A percentile compares a stretch with the other conserved stretches of the same genome.
These are phyloP conservation scores for Craspedostauros australis DNA, from an alignment of 108 stramenopile species.

Conservation along the genomic window DNA sequence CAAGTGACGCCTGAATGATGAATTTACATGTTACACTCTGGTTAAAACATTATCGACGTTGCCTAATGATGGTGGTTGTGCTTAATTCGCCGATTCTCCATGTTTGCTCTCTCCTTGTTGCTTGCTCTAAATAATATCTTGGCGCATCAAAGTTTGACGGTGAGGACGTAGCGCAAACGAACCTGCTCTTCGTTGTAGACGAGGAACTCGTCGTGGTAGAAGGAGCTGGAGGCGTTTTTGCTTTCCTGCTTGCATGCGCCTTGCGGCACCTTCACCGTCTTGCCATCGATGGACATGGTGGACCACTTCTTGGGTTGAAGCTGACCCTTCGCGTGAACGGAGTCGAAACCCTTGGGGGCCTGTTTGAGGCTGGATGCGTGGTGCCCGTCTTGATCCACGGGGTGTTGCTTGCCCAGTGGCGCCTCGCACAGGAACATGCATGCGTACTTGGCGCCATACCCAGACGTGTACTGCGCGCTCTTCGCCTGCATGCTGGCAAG, in stretches of 20 bases:
- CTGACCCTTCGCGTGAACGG: slow-evolving; percentile 36
- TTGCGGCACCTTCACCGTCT: slow-evolving; percentile 29
- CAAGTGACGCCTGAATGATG: too few species aligned
- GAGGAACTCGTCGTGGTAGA: slow-evolving; percentile 36
- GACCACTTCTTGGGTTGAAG: slow-evolving; percentile 17
- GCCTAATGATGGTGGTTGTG: too few species aligned
- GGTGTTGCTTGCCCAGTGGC: slow-evolving; percentile 33
- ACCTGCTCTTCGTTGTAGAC: slow-evolving; percentile 24
- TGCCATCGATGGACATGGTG: slow-evolving; percentile 26
- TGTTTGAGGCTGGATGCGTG: slow-evolving; percentile 13
- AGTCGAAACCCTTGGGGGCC: slow-evolving; percentile 41
- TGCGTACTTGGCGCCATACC: slow-evolving; percentile 22
- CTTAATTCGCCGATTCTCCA: too few species aligned
- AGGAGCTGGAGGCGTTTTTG: slow-evolving; percentile 1
- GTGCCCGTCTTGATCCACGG: slow-evolving; percentile 24
- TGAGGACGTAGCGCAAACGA: slow-evolving; percentile 27
- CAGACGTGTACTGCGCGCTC: slow-evolving; percentile 29
- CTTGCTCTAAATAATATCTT: too few species aligned
- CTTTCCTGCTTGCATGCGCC: neutral
- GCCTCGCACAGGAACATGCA: slow-evolving; percentile 50
- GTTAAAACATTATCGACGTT: too few species aligned
- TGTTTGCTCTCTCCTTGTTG: too few species aligned
- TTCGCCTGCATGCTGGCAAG: slow-evolving; percentile 41
- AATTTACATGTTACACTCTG: too few species aligned
- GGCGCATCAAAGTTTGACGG: slow-evolving; percentile 20